Evolutionary conservation across 768 basidiomycete genomes (phyloP), one percentile per base, ranked within the genome.

Genomic region (Mycena capillaripes): DNA sequence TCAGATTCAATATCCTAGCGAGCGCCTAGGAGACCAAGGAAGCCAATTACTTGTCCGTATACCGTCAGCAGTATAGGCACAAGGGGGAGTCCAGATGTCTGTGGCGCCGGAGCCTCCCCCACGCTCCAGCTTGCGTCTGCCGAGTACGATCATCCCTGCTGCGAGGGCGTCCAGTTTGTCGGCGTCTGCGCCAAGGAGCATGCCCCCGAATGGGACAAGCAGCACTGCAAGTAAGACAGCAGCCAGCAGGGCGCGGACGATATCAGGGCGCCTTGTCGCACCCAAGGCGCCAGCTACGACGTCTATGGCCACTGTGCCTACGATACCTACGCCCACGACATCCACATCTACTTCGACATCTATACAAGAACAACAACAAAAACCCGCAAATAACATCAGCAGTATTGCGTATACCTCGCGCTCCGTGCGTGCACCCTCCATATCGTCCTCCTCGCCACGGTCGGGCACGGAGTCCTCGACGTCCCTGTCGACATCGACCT

Each of bases 21-120:
- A n/a, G n/a, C n/a, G n/a, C n/a, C n/a, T n/a, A n/a, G n/a, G n/a
- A n/a, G n/a, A n/a, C n/a, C n/a, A n/a, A n/a, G n/a, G n/a, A n/a
- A n/a, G n/a, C n/a, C n/a, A n/a, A n/a, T n/a, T n/a, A n/a, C n/a
- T n/a, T n/a, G n/a, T n/a, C n/a, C n/a, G n/a, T n/a, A 16, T 38
- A 10, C 38, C 11, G 16, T 8, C 16, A 4, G 38, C 10, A 16
- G 36, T 38, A 7, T 8, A 38, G 38, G 30, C 14, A 16, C 9
- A 29, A 14, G 30, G 29, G 16, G 4, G 29, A 30, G 48, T 3
- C 3, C 29, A 17, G 52, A 53, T 53, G 52, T 29, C 63, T 16
- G 21, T 23, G 30, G 61, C 61, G 30, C 66, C 66, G 23, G 57
- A 67, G 25, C 56, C 66, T 17, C 66, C 66, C 44, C 56, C 66